phyloP scores from a whole-genome alignment of 306 rosid species.

The Cicer chorassanicum region DNA sequence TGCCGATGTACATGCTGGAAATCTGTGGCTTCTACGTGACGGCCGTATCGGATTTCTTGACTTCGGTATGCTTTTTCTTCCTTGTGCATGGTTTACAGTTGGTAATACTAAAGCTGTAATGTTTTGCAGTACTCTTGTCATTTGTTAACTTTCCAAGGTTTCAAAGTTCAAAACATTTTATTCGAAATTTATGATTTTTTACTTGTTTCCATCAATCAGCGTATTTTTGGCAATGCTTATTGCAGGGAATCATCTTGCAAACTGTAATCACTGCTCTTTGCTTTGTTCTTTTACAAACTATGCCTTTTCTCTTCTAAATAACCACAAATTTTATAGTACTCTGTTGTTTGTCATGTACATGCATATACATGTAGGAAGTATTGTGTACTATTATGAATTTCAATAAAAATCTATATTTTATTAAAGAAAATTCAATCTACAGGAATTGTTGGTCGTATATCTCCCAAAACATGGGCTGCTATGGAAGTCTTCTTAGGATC shows the following conservation, averaged over 20 bases:
- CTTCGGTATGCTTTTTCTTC: slow-evolving; percentile 69
- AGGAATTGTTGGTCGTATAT: slow-evolving; percentile 96
- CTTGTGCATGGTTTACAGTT: slow-evolving; percentile 21
- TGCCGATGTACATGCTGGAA: slow-evolving; percentile 97
- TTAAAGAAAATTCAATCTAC: slow-evolving; percentile 34
- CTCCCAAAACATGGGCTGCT: slow-evolving; percentile 95
- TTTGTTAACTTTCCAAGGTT: slow-evolving; percentile 23
- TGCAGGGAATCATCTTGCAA: not conserved
- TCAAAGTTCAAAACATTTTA: slow-evolving; percentile 28
- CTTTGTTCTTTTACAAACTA: not conserved
- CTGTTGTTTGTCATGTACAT: not conserved
- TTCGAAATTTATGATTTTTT: slow-evolving; percentile 21
- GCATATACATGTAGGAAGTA: not conserved
- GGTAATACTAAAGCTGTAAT: slow-evolving; percentile 36
- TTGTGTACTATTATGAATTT: slow-evolving; percentile 17
- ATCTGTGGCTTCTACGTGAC: slow-evolving; percentile 92
- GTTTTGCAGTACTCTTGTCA: slow-evolving; percentile 22
- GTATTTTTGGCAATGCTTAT: not conserved
- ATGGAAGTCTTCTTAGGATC: slow-evolving; percentile 93
- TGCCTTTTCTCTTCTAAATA: slow-evolving; percentile 1
- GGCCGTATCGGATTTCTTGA: slow-evolving; percentile 98
- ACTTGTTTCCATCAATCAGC: not conserved
- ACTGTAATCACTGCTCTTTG: slow-evolving; percentile 20
- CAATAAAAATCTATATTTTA: slow-evolving; percentile 26
- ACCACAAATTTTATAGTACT: not conserved